Conservation (phyloP, 352 stramenopile species). For the Globisporangium paroecandrum region DNA sequence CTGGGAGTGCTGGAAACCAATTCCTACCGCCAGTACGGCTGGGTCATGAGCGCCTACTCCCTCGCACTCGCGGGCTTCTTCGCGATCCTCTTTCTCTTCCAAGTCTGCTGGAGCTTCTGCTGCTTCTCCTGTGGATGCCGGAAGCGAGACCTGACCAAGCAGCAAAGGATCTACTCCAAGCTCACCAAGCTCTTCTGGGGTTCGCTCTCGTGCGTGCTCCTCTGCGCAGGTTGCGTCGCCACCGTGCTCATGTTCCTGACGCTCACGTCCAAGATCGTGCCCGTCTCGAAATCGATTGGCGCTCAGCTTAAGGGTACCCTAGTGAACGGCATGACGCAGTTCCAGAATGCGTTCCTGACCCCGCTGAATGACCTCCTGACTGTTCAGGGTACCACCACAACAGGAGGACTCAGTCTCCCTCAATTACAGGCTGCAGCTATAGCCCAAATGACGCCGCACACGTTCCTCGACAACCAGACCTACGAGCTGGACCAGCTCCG, state of each 20-base stretch:
- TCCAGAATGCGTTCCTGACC: constrained; percentile 32
- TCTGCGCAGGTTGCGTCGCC: constrained; percentile 22
- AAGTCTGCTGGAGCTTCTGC: constrained; percentile 45
- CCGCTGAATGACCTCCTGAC: constrained; percentile 34
- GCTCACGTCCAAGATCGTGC: constrained; percentile 31
- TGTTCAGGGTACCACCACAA: background rate
- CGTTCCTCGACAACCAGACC: constrained; percentile 48
- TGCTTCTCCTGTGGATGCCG: constrained; percentile 50
- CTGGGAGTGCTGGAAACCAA: constrained; percentile 23
- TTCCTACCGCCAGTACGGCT: constrained; percentile 51
- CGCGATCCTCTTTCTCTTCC: constrained; percentile 34
- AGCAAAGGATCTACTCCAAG: constrained; percentile 47
- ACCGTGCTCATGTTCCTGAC: constrained; percentile 30
- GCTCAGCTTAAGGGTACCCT: constrained; percentile 28
- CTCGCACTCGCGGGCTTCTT: constrained; percentile 26
- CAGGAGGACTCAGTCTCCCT: constrained; percentile 21
- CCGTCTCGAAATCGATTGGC: constrained; percentile 23
- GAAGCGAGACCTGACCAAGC: constrained; percentile 35
- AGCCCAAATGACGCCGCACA: constrained; percentile 28
- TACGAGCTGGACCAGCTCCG: constrained; percentile 29
- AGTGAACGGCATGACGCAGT: constrained; percentile 26
- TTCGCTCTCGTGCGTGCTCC: constrained; percentile 27
- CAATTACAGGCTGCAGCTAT: constrained; percentile 27
- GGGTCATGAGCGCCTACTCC: constrained; percentile 30
- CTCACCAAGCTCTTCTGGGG: constrained; percentile 44